These are phyloP conservation scores for Allium cepa DNA, from an alignment of 106 monocot species.

Conservation along the genomic window DNA sequence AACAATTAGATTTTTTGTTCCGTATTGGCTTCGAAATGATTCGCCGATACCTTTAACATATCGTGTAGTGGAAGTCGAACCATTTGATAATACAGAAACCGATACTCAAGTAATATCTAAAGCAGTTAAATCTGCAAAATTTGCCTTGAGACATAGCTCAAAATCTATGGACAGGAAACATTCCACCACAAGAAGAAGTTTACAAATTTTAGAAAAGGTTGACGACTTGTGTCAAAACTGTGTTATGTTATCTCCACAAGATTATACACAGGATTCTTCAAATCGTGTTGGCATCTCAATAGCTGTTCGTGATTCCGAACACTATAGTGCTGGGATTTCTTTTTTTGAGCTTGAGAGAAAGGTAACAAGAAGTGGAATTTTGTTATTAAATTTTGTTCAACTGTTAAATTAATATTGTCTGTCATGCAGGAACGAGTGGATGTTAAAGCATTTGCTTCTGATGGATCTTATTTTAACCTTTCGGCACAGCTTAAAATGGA, in stretches of 20 bases:
- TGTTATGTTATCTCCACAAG: conserved; percentile 88
- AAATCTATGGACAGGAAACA: conserved; percentile 46
- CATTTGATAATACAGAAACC: conserved; percentile 45
- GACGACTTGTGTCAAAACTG: conserved; percentile 43
- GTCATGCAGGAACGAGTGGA: conserved; percentile 66
- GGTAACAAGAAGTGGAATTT: conserved; percentile 26
- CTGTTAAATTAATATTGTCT: background rate
- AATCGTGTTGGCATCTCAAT: conserved; percentile 69
- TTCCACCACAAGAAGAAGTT: conserved; percentile 41
- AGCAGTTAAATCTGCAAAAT: conserved; percentile 76
- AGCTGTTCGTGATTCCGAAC: conserved; percentile 49
- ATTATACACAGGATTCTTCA: conserved; percentile 42
- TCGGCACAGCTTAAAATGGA: conserved; percentile 76
- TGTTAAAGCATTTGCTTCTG: conserved; percentile 68
- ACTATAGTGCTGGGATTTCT: conserved; percentile 76
- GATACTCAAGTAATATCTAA: conserved; percentile 42
- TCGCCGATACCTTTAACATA: conserved; percentile 56
- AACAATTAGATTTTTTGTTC: conserved; percentile 83
- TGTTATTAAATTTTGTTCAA: background rate
- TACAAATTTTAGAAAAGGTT: conserved; percentile 55
- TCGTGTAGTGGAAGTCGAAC: conserved; percentile 69
- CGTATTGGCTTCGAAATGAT: conserved; percentile 92
- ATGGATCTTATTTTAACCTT: conserved; percentile 80
- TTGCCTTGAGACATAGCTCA: conserved; percentile 57
- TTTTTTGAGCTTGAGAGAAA: conserved; percentile 86